These are phyloP conservation scores for Melampsora americana DNA, from an alignment of 1,284 basidiomycete species.

Conservation along the genomic window DNA sequence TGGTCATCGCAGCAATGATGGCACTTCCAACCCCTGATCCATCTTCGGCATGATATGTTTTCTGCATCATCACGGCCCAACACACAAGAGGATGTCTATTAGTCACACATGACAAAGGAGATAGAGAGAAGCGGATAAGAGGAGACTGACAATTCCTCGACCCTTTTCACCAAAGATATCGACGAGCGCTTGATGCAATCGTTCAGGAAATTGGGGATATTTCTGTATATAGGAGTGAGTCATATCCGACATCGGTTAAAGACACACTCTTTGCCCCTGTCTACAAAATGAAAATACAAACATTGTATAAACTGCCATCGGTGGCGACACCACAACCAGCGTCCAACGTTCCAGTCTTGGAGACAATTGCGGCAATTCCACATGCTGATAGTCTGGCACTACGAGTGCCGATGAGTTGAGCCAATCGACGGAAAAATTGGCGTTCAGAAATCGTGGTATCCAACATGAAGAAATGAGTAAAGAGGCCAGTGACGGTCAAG, in stretches of 20 bases:
- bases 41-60: constrained; percentile 87
- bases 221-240: constrained; percentile 61
- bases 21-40: constrained; percentile 93
- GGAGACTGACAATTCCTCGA: constrained; percentile 59
- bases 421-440: constrained; percentile 78
- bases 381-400: constrained; percentile 84
- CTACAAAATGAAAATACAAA: constrained; percentile 56
- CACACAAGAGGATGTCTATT: constrained; percentile 60
- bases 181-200: constrained; percentile 78
- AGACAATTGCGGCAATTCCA: constrained; percentile 89
- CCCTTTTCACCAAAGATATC: constrained; percentile 94
- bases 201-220: constrained; percentile 87
- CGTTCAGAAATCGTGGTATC: constrained; percentile 91
- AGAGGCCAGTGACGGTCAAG: constrained; percentile 91
- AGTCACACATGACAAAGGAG: not conserved
- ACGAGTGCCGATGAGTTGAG: constrained; percentile 80
- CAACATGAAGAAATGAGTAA: constrained; percentile 88
- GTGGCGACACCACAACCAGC: constrained; percentile 78
- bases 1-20: constrained; percentile 78
- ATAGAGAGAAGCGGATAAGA: constrained; percentile 16
- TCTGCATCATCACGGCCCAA: constrained; percentile 42
- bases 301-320: constrained; percentile 88
- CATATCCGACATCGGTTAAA: not conserved
- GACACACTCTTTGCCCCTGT: not conserved
- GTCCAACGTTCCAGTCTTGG: constrained; percentile 79